Percentiles rank a stretch among this genome's conserved stretches.
Conservation (phyloP, 2,329 filamentous ascomycete genomes). For the Cercospora zeina region DNA sequence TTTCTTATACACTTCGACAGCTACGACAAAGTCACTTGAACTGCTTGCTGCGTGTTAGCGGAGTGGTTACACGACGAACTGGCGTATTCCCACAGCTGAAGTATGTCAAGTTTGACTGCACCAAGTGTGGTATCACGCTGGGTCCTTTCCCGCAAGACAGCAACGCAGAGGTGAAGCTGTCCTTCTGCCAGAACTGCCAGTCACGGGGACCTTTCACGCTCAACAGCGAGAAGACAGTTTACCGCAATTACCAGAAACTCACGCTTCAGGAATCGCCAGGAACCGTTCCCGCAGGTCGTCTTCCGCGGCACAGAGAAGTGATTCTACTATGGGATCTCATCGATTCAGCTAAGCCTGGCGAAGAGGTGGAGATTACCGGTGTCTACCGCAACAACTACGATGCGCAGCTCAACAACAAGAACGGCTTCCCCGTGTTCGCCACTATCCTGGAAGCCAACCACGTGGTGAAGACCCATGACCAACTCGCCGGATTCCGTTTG, state of each 20-base stretch:
- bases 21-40: conserved; percentile 94
- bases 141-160: conserved; percentile 98
- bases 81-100: conserved; percentile 98
- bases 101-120: conserved; percentile 97
- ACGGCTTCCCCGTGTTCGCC: conserved; percentile 96
- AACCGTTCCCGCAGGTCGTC: conserved; percentile 90
- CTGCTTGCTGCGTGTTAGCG: conserved; percentile 88
- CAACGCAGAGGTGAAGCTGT: conserved; percentile 92
- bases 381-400: conserved; percentile 99
- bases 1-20: conserved; percentile 92
- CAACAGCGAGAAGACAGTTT: conserved; percentile 96
- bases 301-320: conserved; percentile 90
- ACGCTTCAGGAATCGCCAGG: conserved; percentile 96
- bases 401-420: conserved; percentile 95
- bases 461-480: conserved; percentile 93
- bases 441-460: conserved; percentile 98
- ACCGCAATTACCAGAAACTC: conserved; percentile 97
- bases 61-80: conserved; percentile 89
- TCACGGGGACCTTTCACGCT: conserved; percentile 91
- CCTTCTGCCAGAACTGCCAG: conserved; percentile 95
- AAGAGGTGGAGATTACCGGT: conserved; percentile 95
- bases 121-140: conserved; percentile 85
- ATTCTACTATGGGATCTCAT: conserved; percentile 97
- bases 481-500: conserved; percentile 92
- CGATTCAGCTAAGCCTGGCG: conserved; percentile 92